phyloP scores from a whole-genome alignment of 805 yeast species.

The Candida namnaoensis region DNA sequence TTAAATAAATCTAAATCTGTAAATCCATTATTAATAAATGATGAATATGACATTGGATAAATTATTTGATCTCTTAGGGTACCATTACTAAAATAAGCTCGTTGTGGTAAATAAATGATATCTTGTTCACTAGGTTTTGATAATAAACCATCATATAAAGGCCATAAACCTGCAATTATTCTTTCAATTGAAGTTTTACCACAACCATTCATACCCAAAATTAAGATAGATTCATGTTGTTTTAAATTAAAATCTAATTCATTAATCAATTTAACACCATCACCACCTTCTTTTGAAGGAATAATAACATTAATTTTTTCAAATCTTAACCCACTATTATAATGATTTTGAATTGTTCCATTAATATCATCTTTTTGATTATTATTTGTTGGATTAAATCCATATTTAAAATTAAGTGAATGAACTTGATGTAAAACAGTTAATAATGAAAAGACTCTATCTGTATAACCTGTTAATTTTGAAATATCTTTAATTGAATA shows the following conservation, averaged over 20 bases:
- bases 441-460: conserved; percentile 69
- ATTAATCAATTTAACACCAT: conserved; percentile 53
- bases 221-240: conserved; percentile 52
- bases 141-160: conserved; percentile 72
- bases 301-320: conserved; percentile 78
- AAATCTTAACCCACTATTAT: conserved; percentile 71
- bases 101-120: conserved; percentile 75
- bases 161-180: conserved; percentile 86
- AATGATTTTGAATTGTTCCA: conserved; percentile 76
- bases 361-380: conserved; percentile 43
- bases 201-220: conserved; percentile 81
- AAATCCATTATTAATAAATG: conserved; percentile 64
- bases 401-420: conserved; percentile 36
- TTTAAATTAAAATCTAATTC: conserved; percentile 50
- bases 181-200: conserved; percentile 87
- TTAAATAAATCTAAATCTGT: conserved; percentile 63
- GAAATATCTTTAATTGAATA: conserved; percentile 88
- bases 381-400: conserved; percentile 17
- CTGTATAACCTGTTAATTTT: conserved; percentile 86
- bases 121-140: conserved; percentile 70
- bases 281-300: conserved; percentile 56
- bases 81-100: conserved; percentile 76
- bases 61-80: conserved; percentile 86
- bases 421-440: conserved; percentile 79
- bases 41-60: conserved; percentile 73